Evolutionary conservation across 73 alveolate species (phyloP).

Genomic region (Paramecium sexaurelia): DNA sequence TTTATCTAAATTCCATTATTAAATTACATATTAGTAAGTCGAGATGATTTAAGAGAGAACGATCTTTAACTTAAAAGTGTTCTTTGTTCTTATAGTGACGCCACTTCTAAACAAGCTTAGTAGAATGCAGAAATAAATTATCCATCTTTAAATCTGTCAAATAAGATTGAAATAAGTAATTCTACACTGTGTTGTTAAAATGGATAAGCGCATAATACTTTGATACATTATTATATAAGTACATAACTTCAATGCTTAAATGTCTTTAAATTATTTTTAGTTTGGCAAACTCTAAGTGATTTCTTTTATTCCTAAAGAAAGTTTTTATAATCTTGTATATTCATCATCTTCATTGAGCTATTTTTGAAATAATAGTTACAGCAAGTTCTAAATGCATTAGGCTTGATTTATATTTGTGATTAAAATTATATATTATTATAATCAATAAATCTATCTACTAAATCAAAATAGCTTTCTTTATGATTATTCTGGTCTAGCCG

Average conservation of each 20-base stretch:
- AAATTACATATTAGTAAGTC: background rate
- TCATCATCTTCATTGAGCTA: slow-evolving; percentile 32
- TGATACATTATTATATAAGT: background rate
- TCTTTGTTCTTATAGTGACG: background rate
- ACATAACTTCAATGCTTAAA: background rate
- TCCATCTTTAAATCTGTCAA: slow-evolving; percentile 17
- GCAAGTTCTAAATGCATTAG: background rate
- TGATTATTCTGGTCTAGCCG: background rate
- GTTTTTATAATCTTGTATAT: background rate
- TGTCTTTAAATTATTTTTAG: background rate
- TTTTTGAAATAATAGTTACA: background rate
- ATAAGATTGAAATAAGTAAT: background rate
- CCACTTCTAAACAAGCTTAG: background rate
- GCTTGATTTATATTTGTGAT: background rate
- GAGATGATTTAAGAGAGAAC: background rate
- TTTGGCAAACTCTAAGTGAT: background rate
- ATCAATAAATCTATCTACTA: slow-evolving; percentile 8
- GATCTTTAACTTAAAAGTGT: background rate
- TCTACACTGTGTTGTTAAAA: background rate
- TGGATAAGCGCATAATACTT: background rate
- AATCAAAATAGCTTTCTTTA: background rate
- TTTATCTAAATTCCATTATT: background rate
- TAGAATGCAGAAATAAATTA: background rate
- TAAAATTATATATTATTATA: background rate
- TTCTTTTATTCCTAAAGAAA: background rate